These are phyloP conservation scores for Cnidoscolus chayamansa DNA, from an alignment of 441 rosid species.

Conservation along the genomic window DNA sequence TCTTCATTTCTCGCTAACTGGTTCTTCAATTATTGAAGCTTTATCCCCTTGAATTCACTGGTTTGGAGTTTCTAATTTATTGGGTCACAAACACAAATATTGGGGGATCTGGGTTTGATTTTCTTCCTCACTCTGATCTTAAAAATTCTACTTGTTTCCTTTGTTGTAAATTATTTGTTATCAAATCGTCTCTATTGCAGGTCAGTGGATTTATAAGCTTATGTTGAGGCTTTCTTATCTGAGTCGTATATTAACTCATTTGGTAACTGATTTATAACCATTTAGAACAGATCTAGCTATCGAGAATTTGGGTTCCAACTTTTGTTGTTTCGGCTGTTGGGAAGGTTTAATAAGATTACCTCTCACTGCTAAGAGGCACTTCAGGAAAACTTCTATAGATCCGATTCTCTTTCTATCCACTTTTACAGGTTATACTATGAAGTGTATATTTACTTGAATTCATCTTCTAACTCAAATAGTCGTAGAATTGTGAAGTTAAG, in stretches of 20 bases:
- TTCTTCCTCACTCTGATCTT: neutral
- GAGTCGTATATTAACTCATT: constrained; percentile 7
- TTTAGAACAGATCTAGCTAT: no score
- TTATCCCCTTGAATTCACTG: constrained; percentile 7
- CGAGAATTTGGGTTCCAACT: neutral
- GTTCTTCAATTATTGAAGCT: neutral
- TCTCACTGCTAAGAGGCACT: neutral
- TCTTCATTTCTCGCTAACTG: neutral
- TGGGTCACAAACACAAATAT: neutral
- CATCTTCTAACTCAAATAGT: neutral
- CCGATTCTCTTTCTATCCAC: neutral
- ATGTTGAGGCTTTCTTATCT: constrained; percentile 10
- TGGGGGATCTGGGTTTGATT: constrained; percentile 10
- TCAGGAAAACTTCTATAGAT: neutral
- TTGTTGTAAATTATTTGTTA: neutral
- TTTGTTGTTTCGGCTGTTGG: constrained; percentile 4
- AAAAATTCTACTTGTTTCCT: constrained; percentile 8
- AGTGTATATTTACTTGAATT: neutral
- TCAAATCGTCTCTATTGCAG: constrained; percentile 1
- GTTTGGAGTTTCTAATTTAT: neutral
- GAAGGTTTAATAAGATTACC: neutral
- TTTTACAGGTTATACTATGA: constrained; percentile 17
- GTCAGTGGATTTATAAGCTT: neutral
- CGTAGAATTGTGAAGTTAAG: constrained; percentile 14
- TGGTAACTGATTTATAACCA: neutral